A percentile compares a stretch with the other conserved stretches of the same genome.
These are phyloP conservation scores for Cyberlindnera xylosilytica DNA, from an alignment of 805 yeast species.

Conservation along the genomic window DNA sequence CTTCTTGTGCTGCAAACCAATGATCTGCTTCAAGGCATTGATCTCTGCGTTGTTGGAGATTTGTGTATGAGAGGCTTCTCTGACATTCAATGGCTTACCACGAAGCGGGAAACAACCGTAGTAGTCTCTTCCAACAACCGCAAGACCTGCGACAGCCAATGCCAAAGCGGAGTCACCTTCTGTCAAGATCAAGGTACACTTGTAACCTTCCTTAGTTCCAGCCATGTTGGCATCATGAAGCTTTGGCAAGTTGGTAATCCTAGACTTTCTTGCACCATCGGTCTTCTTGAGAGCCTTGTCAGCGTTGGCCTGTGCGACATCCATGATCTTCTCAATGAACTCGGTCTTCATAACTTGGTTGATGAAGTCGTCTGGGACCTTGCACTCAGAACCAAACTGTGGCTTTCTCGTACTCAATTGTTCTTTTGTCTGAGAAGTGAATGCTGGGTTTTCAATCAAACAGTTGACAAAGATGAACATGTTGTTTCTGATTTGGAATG, in stretches of 20 bases:
- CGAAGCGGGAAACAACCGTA: constrained; percentile 95
- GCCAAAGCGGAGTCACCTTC: constrained; percentile 97
- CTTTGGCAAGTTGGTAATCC: constrained; percentile 87
- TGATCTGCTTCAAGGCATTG: constrained; percentile 90
- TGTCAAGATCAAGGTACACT: constrained; percentile 89
- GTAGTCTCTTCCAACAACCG: constrained; percentile 92
- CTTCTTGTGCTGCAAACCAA: constrained; percentile 93
- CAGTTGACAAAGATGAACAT: constrained; percentile 91
- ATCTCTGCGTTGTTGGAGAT: constrained; percentile 90
- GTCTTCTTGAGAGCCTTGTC: constrained; percentile 82
- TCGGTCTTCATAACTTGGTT: constrained; percentile 74
- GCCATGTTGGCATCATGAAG: constrained; percentile 95
- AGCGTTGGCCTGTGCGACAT: constrained; percentile 84
- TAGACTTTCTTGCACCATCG: constrained; percentile 79
- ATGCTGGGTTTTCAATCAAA: constrained; percentile 93
- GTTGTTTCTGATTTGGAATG: constrained; percentile 84
- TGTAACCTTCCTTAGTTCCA: constrained; percentile 87
- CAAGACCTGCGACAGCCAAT: constrained; percentile 87
- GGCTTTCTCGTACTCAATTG: constrained; percentile 85
- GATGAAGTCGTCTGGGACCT: constrained; percentile 74
- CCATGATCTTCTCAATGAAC: constrained; percentile 61
- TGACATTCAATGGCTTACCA: constrained; percentile 91
- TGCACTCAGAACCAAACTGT: constrained; percentile 85
- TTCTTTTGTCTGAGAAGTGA: constrained; percentile 96
- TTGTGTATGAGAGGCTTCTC: constrained; percentile 97